Percentiles rank a stretch among this genome's conserved stretches.
Evolutionary conservation across 257 asterid species (phyloP).

Genomic region (Coffea eugenioides): DNA sequence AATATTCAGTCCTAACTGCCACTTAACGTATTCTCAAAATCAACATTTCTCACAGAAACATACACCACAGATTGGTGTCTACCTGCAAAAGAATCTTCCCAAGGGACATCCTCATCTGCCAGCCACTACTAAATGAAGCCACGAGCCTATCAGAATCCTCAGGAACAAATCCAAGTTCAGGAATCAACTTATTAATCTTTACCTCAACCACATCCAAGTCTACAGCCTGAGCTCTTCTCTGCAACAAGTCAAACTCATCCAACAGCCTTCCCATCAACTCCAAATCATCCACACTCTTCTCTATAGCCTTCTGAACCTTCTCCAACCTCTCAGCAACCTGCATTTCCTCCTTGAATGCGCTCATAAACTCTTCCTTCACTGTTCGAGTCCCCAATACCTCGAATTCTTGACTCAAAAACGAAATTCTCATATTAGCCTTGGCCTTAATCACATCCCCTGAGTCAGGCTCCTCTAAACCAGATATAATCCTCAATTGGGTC

Average conservation of each 20-base stretch:
- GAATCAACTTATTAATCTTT: slow-evolving; percentile 85
- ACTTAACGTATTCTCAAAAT: neutral
- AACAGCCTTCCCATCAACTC: slow-evolving; percentile 93
- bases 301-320: slow-evolving; percentile 91
- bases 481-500: slow-evolving; percentile 83
- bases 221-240: slow-evolving; percentile 95
- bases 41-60: neutral
- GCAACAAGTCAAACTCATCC: slow-evolving; percentile 98
- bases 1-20: neutral
- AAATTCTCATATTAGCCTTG: slow-evolving; percentile 67
- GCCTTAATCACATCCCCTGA: slow-evolving; percentile 91
- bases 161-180: slow-evolving; percentile 84
- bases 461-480: slow-evolving; percentile 91
- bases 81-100: slow-evolving; percentile 98
- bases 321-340: slow-evolving; percentile 81
- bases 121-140: slow-evolving; percentile 96
- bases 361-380: slow-evolving; percentile 85
- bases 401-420: slow-evolving; percentile 89
- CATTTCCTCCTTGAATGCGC: slow-evolving; percentile 96
- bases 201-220: slow-evolving; percentile 87
- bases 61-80: slow-evolving; percentile 18
- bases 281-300: slow-evolving; percentile 87
- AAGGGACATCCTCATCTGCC: slow-evolving; percentile 99
- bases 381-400: slow-evolving; percentile 80
- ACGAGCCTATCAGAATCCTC: slow-evolving; percentile 95